Percentiles rank a stretch among this genome's conserved stretches.
phyloP scores from a whole-genome alignment of 1,284 basidiomycete species.

The Puccinia novopanici region DNA sequence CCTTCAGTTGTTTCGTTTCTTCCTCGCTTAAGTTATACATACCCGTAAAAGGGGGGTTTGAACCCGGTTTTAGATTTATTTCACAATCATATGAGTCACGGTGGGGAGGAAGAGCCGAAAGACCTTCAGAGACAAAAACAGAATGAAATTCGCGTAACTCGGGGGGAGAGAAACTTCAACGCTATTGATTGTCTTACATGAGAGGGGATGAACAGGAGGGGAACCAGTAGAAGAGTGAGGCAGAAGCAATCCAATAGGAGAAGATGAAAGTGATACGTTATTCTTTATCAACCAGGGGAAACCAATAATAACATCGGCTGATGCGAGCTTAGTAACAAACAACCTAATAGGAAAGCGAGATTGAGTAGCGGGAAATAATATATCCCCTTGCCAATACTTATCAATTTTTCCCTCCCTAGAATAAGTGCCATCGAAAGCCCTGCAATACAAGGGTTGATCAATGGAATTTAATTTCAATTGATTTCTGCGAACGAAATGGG shows the following conservation, averaged over 20 bases:
- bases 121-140: background rate
- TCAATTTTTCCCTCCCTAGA: background rate
- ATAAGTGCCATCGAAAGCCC: background rate
- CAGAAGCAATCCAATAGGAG: background rate
- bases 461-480: background rate
- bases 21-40: slow-evolving; percentile 1
- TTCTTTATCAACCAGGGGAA: background rate
- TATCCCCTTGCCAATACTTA: background rate
- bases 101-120: background rate
- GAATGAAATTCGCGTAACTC: background rate
- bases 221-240: too few relatives aligned
- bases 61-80: background rate
- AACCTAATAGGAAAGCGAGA: background rate
- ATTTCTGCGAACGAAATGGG: background rate
- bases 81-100: too few relatives aligned
- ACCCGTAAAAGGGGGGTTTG: background rate
- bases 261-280: background rate
- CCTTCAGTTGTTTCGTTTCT: background rate
- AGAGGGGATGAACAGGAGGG: background rate
- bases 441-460: background rate
- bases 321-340: background rate
- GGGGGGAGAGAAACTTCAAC: background rate
- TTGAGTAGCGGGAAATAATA: background rate
- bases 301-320: slow-evolving; percentile 1
- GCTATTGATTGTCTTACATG: too few relatives aligned